Conservation (phyloP, 2,329 filamentous ascomycete genomes). For the Huntiella savannae region DNA sequence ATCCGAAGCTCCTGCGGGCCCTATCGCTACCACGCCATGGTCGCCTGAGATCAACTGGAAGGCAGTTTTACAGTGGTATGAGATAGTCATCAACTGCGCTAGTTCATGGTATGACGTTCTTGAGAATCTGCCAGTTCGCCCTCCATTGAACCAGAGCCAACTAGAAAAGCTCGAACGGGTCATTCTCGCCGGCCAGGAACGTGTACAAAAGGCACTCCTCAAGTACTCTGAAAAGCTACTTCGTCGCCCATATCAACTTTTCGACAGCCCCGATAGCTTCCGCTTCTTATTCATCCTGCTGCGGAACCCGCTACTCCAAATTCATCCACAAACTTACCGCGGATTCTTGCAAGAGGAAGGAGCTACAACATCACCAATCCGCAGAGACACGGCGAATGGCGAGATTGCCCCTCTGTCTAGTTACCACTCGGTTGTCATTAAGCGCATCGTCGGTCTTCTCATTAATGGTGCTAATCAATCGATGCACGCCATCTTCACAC, state of each 20-base stretch:
- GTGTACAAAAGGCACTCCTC: constrained; percentile 49
- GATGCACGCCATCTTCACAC: constrained; percentile 61
- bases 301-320: constrained; percentile 56
- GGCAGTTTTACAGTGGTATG: constrained; percentile 56
- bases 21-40: constrained; percentile 26
- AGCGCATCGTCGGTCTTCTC: constrained; percentile 62
- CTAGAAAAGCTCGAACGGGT: constrained; percentile 23
- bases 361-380: neutral
- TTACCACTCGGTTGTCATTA: constrained; percentile 67
- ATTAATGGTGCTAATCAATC: constrained; percentile 49
- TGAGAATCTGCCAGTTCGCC: neutral
- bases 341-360: constrained; percentile 21
- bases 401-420: constrained; percentile 19
- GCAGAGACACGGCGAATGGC: neutral
- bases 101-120: constrained; percentile 34
- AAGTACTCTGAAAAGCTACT: constrained; percentile 64
- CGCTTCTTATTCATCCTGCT: constrained; percentile 64
- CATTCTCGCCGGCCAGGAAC: constrained; percentile 40
- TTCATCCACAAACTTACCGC: constrained; percentile 21
- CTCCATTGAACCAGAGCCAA: neutral
- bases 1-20: neutral
- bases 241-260: constrained; percentile 54
- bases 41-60: constrained; percentile 60
- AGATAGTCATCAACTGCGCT: constrained; percentile 46
- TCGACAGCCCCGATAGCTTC: constrained; percentile 49